These are phyloP conservation scores for Lipomyces kockii DNA, from an alignment of 805 yeast species.

Conservation along the genomic window DNA sequence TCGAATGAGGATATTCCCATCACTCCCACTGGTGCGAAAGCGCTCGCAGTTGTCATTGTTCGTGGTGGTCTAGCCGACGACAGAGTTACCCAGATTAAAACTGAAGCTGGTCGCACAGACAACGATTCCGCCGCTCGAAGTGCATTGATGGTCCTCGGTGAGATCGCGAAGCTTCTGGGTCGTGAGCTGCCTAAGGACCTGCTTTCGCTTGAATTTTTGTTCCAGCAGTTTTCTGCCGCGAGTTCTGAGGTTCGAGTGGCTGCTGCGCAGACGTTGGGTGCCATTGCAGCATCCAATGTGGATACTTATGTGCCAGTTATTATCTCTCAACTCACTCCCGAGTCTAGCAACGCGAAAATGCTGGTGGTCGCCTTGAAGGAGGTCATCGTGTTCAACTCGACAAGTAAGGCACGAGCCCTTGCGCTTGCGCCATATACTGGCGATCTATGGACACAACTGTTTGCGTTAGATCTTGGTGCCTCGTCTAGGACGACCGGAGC, in stretches of 20 bases:
- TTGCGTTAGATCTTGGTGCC: slow-evolving; percentile 20
- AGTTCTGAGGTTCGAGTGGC: slow-evolving; percentile 48
- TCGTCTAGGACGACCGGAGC: slow-evolving; percentile 13
- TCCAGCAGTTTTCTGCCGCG: slow-evolving; percentile 46
- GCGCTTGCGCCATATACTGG: slow-evolving; percentile 28
- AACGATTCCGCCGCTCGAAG: slow-evolving; percentile 7
- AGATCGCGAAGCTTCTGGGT: slow-evolving; percentile 22
- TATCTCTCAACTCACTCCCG: slow-evolving; percentile 43
- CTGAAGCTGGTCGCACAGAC: background rate
- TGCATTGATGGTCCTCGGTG: slow-evolving; percentile 29
- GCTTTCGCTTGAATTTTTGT: slow-evolving; percentile 44
- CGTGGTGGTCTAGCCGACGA: slow-evolving; percentile 20
- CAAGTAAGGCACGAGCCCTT: background rate
- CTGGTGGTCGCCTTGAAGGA: slow-evolving; percentile 47
- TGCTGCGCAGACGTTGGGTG: slow-evolving; percentile 60
- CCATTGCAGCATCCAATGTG: slow-evolving; percentile 51
- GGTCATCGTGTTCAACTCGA: slow-evolving; percentile 26
- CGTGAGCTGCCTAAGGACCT: slow-evolving; percentile 10
- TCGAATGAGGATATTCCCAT: slow-evolving; percentile 36
- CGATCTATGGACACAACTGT: slow-evolving; percentile 37
- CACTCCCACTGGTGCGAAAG: slow-evolving; percentile 19
- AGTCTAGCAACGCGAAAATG: slow-evolving; percentile 38
- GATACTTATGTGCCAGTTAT: slow-evolving; percentile 49
- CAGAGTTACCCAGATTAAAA: slow-evolving; percentile 9
- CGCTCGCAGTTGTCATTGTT: slow-evolving; percentile 26